These are phyloP conservation scores for Stephania cephalantha DNA, from an alignment of 164 flowering plant species.

Conservation along the genomic window DNA sequence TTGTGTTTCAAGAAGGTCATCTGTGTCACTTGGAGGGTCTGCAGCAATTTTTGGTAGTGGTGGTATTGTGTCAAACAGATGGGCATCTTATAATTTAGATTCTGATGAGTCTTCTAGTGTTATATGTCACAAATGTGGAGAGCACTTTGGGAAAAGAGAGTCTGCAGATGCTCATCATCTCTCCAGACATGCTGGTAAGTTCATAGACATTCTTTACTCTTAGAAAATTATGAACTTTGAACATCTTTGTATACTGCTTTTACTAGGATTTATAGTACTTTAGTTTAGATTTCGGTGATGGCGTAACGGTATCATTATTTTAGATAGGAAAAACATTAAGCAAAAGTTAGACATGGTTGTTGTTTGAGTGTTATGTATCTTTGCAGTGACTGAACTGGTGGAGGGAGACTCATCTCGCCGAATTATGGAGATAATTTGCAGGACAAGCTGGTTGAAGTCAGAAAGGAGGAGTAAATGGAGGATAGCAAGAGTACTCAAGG, in stretches of 20 bases:
- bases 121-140: conserved; percentile 84
- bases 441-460: conserved; percentile 54
- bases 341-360: neutral
- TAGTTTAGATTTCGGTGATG: too few species aligned
- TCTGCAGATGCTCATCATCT: conserved; percentile 89
- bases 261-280: too few species aligned
- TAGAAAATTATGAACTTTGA: too few species aligned
- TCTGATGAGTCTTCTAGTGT: conserved; percentile 37
- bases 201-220: neutral
- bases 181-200: conserved; percentile 90
- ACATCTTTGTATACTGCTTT: too few species aligned
- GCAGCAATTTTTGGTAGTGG: conserved; percentile 14
- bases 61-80: conserved; percentile 21
- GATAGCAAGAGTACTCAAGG: conserved; percentile 58
- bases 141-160: conserved; percentile 77
- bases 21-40: conserved; percentile 28
- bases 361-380: neutral
- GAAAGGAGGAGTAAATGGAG: conserved; percentile 44
- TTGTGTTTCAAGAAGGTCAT: conserved; percentile 36
- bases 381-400: conserved; percentile 55
- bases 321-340: too few species aligned
- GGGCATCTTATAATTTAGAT: conserved; percentile 31
- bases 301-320: too few species aligned
- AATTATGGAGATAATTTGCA: conserved; percentile 64
- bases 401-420: conserved; percentile 70